phyloP scores from a whole-genome alignment of 106 monocot genomes.

The Alisma plantagoaquatica region DNA sequence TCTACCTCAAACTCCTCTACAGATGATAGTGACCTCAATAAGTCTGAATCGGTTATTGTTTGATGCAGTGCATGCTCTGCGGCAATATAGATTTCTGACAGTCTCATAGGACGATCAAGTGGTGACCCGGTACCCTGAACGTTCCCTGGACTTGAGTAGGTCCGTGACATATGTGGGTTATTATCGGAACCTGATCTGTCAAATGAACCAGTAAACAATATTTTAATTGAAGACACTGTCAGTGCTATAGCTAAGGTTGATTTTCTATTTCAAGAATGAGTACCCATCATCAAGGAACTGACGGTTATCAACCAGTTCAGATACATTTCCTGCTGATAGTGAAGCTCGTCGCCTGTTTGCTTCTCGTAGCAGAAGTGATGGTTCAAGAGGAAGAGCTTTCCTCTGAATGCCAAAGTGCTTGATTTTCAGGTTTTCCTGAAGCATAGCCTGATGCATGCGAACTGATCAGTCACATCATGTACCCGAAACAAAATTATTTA shows the following conservation, averaged over 20 bases:
- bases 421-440: slow-evolving; percentile 46
- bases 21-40: slow-evolving; percentile 72
- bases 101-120: slow-evolving; percentile 87
- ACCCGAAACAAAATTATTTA: too few species aligned
- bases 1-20: slow-evolving; percentile 82
- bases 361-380: slow-evolving; percentile 86
- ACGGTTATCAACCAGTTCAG: slow-evolving; percentile 48
- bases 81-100: slow-evolving; percentile 91
- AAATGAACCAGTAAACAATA: slow-evolving; percentile 22
- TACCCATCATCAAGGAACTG: slow-evolving; percentile 44
- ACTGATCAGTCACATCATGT: too few species aligned
- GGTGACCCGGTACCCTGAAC: slow-evolving; percentile 33
- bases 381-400: slow-evolving; percentile 84
- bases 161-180: slow-evolving; percentile 60
- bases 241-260: not conserved
- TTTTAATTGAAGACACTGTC: not conserved
- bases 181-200: slow-evolving; percentile 79
- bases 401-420: slow-evolving; percentile 87
- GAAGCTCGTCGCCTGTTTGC: slow-evolving; percentile 93
- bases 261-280: too few species aligned
- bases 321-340: slow-evolving; percentile 68
- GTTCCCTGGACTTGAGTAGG: slow-evolving; percentile 55
- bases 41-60: slow-evolving; percentile 70
- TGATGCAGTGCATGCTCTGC: slow-evolving; percentile 63
- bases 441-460: slow-evolving; percentile 83